These are phyloP conservation scores for Trametes gibbosa DNA, from an alignment of 768 basidiomycete species.

Conservation along the genomic window DNA sequence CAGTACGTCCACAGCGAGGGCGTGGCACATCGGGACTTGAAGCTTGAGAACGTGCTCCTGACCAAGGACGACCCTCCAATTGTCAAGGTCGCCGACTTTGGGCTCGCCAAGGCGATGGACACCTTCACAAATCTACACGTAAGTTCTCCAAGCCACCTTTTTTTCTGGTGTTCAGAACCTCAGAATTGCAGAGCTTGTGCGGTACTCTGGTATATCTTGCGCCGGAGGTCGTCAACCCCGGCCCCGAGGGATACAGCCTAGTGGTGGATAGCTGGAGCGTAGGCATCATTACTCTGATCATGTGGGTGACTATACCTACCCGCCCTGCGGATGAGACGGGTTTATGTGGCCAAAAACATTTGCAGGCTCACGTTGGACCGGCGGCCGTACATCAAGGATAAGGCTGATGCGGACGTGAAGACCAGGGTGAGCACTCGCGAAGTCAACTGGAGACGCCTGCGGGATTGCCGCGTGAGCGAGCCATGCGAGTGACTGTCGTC, in stretches of 20 bases:
- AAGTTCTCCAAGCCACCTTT: conserved; percentile 25
- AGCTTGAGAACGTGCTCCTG: conserved; percentile 89
- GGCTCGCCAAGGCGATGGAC: conserved; percentile 86
- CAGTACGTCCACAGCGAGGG: conserved; percentile 69
- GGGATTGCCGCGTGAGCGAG: conserved; percentile 35
- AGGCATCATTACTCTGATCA: conserved; percentile 86
- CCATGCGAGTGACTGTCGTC: conserved; percentile 40
- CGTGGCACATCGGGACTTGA: conserved; percentile 90
- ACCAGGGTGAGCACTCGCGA: conserved; percentile 54
- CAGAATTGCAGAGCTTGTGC: conserved; percentile 74
- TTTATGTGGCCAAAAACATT: background rate
- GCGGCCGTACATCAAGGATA: conserved; percentile 75
- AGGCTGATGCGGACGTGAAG: conserved; percentile 53
- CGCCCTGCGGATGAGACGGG: no score
- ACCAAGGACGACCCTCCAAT: conserved; percentile 64
- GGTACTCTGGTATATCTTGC: conserved; percentile 92
- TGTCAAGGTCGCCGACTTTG: conserved; percentile 94
- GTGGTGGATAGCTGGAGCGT: conserved; percentile 92
- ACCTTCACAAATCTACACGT: conserved; percentile 74
- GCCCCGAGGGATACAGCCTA: conserved; percentile 67
- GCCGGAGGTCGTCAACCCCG: conserved; percentile 74
- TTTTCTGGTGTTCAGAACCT: conserved; percentile 10
- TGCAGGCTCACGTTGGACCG: conserved; percentile 68
- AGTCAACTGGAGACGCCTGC: conserved; percentile 63
- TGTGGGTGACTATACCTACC: conserved; percentile 82